Evolutionary conservation across 179 eudicot species (phyloP).

Genomic region (Pouteria campechiana): DNA sequence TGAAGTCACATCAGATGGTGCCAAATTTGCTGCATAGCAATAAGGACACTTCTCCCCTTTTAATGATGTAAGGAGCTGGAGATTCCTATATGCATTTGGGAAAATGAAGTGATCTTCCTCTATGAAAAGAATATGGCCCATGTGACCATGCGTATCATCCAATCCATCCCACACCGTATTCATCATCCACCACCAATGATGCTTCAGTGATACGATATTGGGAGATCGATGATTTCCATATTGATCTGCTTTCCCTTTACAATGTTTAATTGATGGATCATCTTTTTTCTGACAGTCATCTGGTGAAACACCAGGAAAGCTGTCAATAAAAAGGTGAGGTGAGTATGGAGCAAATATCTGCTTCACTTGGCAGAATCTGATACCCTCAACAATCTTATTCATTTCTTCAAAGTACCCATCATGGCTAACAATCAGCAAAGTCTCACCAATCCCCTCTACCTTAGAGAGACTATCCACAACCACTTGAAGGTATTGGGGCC

Average conservation of each 20-base stretch:
- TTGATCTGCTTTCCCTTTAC: slow-evolving; percentile 77
- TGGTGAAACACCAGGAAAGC: slow-evolving; percentile 72
- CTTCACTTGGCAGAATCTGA: slow-evolving; percentile 79
- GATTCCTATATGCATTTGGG: slow-evolving; percentile 78
- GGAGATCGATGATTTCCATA: slow-evolving; percentile 84
- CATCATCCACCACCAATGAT: slow-evolving; percentile 99
- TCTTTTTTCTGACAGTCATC: slow-evolving; percentile 70
- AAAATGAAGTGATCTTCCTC: slow-evolving; percentile 91
- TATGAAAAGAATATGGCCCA: slow-evolving; percentile 81
- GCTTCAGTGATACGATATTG: slow-evolving; percentile 86
- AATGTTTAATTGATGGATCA: slow-evolving; percentile 31
- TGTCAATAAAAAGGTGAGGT: slow-evolving; percentile 57
- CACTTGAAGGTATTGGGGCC: slow-evolving; percentile 69
- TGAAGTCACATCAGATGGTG: slow-evolving; percentile 69
- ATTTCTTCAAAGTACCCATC: slow-evolving; percentile 87
- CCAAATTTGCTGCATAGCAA: slow-evolving; percentile 79
- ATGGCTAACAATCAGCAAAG: slow-evolving; percentile 79
- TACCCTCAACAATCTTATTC: slow-evolving; percentile 73
- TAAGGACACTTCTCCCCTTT: slow-evolving; percentile 65
- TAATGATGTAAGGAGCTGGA: slow-evolving; percentile 46
- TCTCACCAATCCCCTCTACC: slow-evolving; percentile 69
- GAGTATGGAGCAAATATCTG: slow-evolving; percentile 88
- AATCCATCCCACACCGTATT: slow-evolving; percentile 91
- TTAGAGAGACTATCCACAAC: slow-evolving; percentile 75
- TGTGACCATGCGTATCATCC: slow-evolving; percentile 49